Evolutionary conservation across 2,329 filamentous ascomycete genomes (phyloP).

Genomic region (Ascochyta rabiei): DNA sequence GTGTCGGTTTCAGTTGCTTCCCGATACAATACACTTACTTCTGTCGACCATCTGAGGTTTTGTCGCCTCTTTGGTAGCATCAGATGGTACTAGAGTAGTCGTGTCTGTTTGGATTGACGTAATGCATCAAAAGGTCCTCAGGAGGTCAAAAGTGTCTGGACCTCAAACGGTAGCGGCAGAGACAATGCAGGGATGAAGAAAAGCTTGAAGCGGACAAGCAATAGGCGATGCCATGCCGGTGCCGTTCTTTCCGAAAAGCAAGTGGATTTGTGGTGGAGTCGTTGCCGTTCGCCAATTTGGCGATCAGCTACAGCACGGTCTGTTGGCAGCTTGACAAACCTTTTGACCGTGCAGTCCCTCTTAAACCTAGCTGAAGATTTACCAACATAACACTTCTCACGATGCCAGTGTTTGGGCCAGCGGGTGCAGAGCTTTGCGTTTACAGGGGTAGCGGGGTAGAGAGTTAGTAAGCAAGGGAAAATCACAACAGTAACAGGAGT

Average conservation of each 20-base stretch:
- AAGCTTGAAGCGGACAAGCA: slow-evolving; percentile 6
- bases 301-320: neutral
- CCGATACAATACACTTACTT: slow-evolving; percentile 6
- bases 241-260: neutral
- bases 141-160: too few relatives aligned
- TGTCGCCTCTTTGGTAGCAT: too few relatives aligned
- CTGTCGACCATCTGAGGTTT: slow-evolving; percentile 15
- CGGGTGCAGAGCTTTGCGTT: too few relatives aligned
- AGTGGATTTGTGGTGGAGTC: neutral
- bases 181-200: neutral
- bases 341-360: neutral
- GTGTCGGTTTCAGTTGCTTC: slow-evolving; percentile 1
- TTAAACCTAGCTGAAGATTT: neutral
- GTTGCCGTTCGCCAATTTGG: neutral
- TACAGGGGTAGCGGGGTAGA: too few relatives aligned
- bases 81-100: too few relatives aligned
- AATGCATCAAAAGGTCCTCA: too few relatives aligned
- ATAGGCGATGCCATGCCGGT: neutral
- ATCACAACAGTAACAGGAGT: too few relatives aligned
- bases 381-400: too few relatives aligned
- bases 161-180: neutral
- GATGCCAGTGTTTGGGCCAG: too few relatives aligned
- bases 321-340: neutral
- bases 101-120: too few relatives aligned
- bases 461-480: too few relatives aligned